phyloP scores from a whole-genome alignment of 1,139 yeast genomes.

The Scheffersomyces illinoinensis region DNA sequence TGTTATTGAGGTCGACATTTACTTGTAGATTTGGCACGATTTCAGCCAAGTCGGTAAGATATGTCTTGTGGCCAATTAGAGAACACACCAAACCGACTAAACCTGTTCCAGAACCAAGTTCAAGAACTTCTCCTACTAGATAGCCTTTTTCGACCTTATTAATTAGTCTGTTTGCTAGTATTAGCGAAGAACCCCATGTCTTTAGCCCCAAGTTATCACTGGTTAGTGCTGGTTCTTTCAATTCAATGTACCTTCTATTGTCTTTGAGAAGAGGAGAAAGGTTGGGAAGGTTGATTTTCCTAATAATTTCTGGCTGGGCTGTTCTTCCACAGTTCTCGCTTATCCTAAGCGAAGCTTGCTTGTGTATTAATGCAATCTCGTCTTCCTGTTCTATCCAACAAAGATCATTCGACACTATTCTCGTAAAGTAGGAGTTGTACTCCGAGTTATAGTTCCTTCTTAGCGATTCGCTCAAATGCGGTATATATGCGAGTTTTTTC shows the following conservation, averaged over 20 bases:
- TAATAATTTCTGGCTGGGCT: conserved; percentile 71
- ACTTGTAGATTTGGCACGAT: conserved; percentile 66
- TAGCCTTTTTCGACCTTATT: conserved; percentile 16
- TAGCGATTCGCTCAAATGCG: conserved; percentile 27
- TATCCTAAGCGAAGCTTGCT: conserved; percentile 62
- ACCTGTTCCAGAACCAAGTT: conserved; percentile 94
- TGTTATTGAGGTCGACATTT: conserved; percentile 56
- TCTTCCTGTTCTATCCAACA: conserved; percentile 44
- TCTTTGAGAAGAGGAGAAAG: conserved; percentile 18
- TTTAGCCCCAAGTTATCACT: conserved; percentile 86
- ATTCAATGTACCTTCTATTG: conserved; percentile 28
- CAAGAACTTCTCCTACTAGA: conserved; percentile 54
- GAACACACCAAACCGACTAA: conserved; percentile 74
- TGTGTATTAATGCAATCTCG: conserved; percentile 45
- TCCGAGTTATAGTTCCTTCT: conserved; percentile 20
- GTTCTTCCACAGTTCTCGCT: conserved; percentile 86
- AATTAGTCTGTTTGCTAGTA: conserved; percentile 59
- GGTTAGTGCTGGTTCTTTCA: conserved; percentile 84
- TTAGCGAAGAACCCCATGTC: conserved; percentile 93
- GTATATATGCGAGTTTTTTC: conserved; percentile 24
- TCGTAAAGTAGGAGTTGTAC: conserved; percentile 63
- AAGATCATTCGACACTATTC: conserved; percentile 58
- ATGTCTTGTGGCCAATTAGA: conserved; percentile 49
- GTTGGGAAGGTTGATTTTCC: conserved; percentile 44
- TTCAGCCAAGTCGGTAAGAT: conserved; percentile 76